These are phyloP conservation scores for Colletotrichum aenigma DNA, from an alignment of 2,329 filamentous ascomycete genomes.

Conservation along the genomic window DNA sequence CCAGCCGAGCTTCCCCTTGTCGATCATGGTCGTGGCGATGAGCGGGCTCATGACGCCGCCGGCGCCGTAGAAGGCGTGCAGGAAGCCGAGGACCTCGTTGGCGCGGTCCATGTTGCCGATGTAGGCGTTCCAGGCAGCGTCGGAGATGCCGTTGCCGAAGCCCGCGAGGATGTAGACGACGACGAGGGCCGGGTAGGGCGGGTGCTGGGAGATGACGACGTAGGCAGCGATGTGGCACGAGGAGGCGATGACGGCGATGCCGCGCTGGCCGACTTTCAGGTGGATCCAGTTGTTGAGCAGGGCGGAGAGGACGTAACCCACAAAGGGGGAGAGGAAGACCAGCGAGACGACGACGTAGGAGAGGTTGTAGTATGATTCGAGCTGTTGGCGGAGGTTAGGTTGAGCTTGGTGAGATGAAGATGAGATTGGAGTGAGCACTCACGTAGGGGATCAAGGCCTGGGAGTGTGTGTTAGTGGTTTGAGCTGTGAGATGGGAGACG, in stretches of 20 bases:
- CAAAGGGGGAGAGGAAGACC: slow-evolving; percentile 68
- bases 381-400: slow-evolving; percentile 23
- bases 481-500: background rate
- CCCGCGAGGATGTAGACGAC: slow-evolving; percentile 70
- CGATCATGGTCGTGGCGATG: slow-evolving; percentile 73
- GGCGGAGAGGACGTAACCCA: slow-evolving; percentile 67
- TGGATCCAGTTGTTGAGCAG: slow-evolving; percentile 60
- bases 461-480: slow-evolving; percentile 16
- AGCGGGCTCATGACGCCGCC: slow-evolving; percentile 73
- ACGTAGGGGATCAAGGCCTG: slow-evolving; percentile 57
- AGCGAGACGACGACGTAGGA: slow-evolving; percentile 67
- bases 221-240: slow-evolving; percentile 68
- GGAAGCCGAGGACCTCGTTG: slow-evolving; percentile 71
- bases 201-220: slow-evolving; percentile 65
- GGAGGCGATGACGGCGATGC: slow-evolving; percentile 66
- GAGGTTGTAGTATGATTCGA: slow-evolving; percentile 60
- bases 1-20: slow-evolving; percentile 65
- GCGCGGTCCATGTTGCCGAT: slow-evolving; percentile 70
- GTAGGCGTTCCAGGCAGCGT: slow-evolving; percentile 60
- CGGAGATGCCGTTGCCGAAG: slow-evolving; percentile 71
- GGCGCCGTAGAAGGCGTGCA: slow-evolving; percentile 72
- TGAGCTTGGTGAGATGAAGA: slow-evolving; percentile 14
- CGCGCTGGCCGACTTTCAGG: slow-evolving; percentile 46
- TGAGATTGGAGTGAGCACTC: slow-evolving; percentile 23
- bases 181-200: slow-evolving; percentile 70